phyloP scores from a whole-genome alignment of 495 filamentous ascomycete species.

The Geopyxis carbonaria region DNA sequence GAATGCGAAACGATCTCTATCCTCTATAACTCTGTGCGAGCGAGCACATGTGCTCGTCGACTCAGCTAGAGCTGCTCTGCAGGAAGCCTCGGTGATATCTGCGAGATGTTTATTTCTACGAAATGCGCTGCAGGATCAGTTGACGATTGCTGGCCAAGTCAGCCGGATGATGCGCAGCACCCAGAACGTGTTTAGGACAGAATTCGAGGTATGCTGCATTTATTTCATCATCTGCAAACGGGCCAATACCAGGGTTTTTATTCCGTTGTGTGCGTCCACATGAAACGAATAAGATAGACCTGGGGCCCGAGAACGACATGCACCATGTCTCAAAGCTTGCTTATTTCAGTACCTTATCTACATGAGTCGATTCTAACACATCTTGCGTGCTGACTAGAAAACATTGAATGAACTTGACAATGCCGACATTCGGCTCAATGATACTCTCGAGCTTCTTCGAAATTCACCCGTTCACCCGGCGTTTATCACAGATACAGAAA shows the following conservation, averaged over 20 bases:
- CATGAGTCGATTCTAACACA: constrained; percentile 3
- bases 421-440: constrained; percentile 50
- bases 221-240: no score
- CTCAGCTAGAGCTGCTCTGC: constrained; percentile 52
- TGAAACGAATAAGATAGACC: no score
- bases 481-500: constrained; percentile 33
- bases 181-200: constrained; percentile 25
- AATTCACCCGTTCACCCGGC: constrained; percentile 55
- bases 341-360: constrained; percentile 4
- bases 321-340: neutral
- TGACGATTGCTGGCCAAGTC: constrained; percentile 49
- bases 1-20: constrained; percentile 74
- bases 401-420: constrained; percentile 56
- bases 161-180: constrained; percentile 36
- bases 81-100: constrained; percentile 59
- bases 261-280: no score
- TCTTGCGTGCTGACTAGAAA: constrained; percentile 23
- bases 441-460: constrained; percentile 52
- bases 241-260: no score
- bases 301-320: no score
- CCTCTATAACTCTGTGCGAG: constrained; percentile 67
- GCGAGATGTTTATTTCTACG: constrained; percentile 65
- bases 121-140: constrained; percentile 53
- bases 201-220: constrained; percentile 41
- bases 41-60: constrained; percentile 79